These are phyloP conservation scores for Meyerozyma sp. DNA, from an alignment of 1,139 yeast genomes.

Conservation along the genomic window DNA sequence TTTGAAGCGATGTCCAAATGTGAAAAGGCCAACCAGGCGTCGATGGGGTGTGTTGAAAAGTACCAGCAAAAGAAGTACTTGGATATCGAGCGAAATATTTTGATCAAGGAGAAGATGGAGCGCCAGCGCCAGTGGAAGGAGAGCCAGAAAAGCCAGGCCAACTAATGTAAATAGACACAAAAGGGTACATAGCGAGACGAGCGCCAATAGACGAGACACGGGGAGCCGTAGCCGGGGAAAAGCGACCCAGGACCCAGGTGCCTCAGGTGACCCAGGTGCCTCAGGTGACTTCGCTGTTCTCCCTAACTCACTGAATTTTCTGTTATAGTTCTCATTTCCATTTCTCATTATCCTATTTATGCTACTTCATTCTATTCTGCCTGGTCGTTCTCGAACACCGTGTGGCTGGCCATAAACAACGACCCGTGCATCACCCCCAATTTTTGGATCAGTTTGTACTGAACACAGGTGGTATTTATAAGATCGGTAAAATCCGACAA, in stretches of 20 bases:
- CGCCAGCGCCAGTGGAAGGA: neutral
- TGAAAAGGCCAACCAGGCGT: constrained; percentile 24
- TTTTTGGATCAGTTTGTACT: constrained; percentile 50
- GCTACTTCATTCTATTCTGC: too few relatives aligned
- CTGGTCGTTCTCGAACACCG: constrained; percentile 51
- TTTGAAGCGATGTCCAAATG: constrained; percentile 60
- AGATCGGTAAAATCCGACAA: constrained; percentile 52
- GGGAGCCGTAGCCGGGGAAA: too few relatives aligned
- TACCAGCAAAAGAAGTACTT: constrained; percentile 65
- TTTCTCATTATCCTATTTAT: too few relatives aligned
- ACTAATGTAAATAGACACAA: neutral
- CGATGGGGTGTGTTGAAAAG: constrained; percentile 53
- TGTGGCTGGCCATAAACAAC: constrained; percentile 59
- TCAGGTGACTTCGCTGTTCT: too few relatives aligned
- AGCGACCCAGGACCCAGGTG: too few relatives aligned
- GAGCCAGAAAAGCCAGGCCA: neutral
- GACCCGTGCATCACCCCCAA: constrained; percentile 61
- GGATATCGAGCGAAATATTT: constrained; percentile 65
- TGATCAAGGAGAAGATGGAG: constrained; percentile 52
- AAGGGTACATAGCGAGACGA: too few relatives aligned
- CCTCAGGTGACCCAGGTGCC: too few relatives aligned
- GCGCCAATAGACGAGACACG: neutral
- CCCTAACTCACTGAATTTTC: too few relatives aligned
- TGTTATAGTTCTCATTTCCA: neutral
- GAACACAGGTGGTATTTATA: constrained; percentile 49